Conservation (phyloP, 805 yeast genomes). For the Candida nonsorbophila region DNA sequence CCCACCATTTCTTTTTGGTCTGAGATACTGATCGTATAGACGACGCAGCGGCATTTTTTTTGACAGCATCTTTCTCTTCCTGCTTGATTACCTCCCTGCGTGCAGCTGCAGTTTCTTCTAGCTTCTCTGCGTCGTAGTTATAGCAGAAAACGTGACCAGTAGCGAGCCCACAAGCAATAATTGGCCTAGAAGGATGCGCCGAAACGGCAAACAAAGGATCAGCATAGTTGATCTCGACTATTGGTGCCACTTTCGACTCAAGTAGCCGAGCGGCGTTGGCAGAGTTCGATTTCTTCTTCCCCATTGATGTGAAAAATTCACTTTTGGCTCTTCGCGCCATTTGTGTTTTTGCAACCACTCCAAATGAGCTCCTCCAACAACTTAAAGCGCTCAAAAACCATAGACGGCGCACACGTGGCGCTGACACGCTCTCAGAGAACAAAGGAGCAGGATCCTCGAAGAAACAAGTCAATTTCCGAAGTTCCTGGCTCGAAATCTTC, state of each 20-base stretch:
- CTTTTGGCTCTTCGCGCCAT: not conserved
- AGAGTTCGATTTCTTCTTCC: slow-evolving; percentile 21
- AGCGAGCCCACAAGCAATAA: slow-evolving; percentile 69
- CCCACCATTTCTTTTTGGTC: slow-evolving; percentile 44
- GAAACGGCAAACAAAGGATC: slow-evolving; percentile 75
- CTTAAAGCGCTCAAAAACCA: not conserved
- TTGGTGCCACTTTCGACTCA: slow-evolving; percentile 35
- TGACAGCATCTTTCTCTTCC: slow-evolving; percentile 19
- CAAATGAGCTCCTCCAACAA: too few relatives aligned
- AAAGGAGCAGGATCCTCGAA: too few relatives aligned
- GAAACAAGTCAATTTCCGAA: too few relatives aligned
- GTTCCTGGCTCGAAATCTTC: too few relatives aligned
- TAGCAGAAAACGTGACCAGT: slow-evolving; percentile 70
- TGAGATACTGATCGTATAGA: slow-evolving; percentile 24
- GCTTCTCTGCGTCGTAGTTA: slow-evolving; percentile 46
- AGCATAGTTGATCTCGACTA: slow-evolving; percentile 40
- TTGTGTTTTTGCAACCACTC: too few relatives aligned
- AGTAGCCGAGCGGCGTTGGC: slow-evolving; percentile 20
- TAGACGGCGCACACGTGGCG: not conserved
- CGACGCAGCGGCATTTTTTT: slow-evolving; percentile 15
- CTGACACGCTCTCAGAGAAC: not conserved
- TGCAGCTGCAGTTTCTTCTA: slow-evolving; percentile 28
- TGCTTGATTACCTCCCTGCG: slow-evolving; percentile 16
- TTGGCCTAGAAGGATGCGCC: slow-evolving; percentile 69
- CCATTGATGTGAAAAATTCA: slow-evolving; percentile 6